Evolutionary conservation across 2,329 filamentous ascomycete species (phyloP).

Genomic region (Diaporthe ampelina): DNA sequence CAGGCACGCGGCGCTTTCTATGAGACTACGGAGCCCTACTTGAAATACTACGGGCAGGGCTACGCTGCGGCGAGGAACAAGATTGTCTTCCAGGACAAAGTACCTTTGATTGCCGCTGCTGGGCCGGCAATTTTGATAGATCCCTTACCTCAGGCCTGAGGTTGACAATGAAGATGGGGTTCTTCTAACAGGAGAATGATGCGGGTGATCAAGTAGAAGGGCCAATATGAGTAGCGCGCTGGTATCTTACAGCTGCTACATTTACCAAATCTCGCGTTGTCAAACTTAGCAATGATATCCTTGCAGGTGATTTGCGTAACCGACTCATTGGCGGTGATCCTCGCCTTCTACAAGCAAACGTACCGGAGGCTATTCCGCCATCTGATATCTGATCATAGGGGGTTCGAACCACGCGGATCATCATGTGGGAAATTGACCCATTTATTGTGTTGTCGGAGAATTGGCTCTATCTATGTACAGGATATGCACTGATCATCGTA

Average conservation of each 20-base stretch:
- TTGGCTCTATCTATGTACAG: not conserved
- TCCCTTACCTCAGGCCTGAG: constrained; percentile 39
- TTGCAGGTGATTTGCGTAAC: not conserved
- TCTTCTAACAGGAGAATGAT: no score
- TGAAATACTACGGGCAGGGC: constrained; percentile 48
- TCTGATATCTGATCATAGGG: not conserved
- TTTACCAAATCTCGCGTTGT: not conserved
- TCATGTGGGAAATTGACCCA: not conserved
- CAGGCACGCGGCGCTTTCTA: constrained; percentile 70
- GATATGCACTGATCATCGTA: not conserved
- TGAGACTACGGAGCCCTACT: constrained; percentile 74
- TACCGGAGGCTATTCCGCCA: not conserved
- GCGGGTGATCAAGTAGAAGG: not conserved
- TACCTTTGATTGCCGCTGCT: constrained; percentile 49
- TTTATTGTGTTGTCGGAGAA: no score
- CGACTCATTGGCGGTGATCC: not conserved
- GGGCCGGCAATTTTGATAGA: constrained; percentile 48
- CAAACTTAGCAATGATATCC: not conserved
- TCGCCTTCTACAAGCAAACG: not conserved
- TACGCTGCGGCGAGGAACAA: constrained; percentile 48
- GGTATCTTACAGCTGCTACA: not conserved
- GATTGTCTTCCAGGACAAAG: constrained; percentile 47
- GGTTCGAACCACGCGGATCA: not conserved
- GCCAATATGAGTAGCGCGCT: not conserved
- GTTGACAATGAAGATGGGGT: no score